Base-by-base conservation (phyloP, 2,329 filamentous ascomycete genomes). In the Aspergillus puulaauensis region DNA sequence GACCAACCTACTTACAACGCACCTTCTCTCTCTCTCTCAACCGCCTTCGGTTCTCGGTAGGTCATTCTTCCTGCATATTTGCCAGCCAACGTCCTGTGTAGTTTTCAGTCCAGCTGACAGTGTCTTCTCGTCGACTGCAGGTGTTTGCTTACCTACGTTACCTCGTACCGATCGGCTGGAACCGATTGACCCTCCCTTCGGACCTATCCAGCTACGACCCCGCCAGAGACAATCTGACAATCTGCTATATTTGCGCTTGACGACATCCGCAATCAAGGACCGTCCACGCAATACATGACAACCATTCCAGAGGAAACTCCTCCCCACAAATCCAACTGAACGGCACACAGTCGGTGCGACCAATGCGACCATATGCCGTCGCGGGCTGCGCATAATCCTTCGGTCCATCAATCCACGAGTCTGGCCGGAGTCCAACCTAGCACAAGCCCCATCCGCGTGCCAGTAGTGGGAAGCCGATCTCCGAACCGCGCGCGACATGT, bases 321-420 rank as follows among this genome's bases (percentile, higher is more conserved):
- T 19, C 41, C 8, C 19, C 37, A 2, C 35, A 50, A 24, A 44
- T 41, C 24, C 45, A 23, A 40, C 35, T 47, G 27, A 50, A 17
- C 39, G 14, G 41, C 35, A 33, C 31, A 33, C 9, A 24, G 50
- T 56, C 46, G 56, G 23, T 31, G 41, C 40, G 52, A 56, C 62
- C 54, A 61, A 72, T 70, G 69, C 60, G 71, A 69, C 65, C 63
- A 70, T 68, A 77, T 79, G 69, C 68, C 73, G 66, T 68, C 73
- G 62, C 68, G 65, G 64, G 64, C 65, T 59, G 66, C 67, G 61
- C 71, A 68, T 64, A 68, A 72, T 52, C 64, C 63, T 52, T 68
- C 68, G 54, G 64, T 64, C 59, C 67, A 66, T 59, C 61, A 66
- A 53, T 66, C 59, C 54, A 64, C 65, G 60, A 69, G 49, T 43